Base-by-base conservation (phyloP, 2,329 filamentous ascomycete genomes). In the Clathrospora elynae region DNA sequence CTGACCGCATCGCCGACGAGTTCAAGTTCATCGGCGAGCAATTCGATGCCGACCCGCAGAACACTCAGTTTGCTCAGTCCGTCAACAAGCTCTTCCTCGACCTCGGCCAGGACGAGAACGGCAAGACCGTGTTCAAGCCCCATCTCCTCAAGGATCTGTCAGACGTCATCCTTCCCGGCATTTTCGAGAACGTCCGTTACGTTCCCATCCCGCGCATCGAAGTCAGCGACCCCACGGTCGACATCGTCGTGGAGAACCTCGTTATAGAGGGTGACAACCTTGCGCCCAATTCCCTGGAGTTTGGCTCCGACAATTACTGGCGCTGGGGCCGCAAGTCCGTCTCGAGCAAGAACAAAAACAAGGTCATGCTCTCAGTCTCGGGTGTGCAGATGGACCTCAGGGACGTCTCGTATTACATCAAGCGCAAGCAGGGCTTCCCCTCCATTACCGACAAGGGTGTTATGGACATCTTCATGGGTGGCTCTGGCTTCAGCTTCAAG, bases 211-310 rank as follows among this genome's bases (percentile, higher is more conserved):
- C 93, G 14, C 87, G 93, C 42, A 96, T 99, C 48, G 93, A 99
- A 75, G 93, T 90, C 65, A 86, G 84, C 1, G 93, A 97, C 59
- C 79, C 81, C 2, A 83, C 86, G 78, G 78, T 95, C 36, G 93
- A 99, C 71, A 86, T 86, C 34, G 82, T 97, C 34, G 82, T 99
- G 30, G 93, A 99, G 76, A 99, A 99, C 71, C 77, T 99, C 8
- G 87, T 96, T 31, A 81, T 99, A 37, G 93, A 99, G 75, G 91
- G 89, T 55, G 91, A 97, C 77, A 99, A 99, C 74, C 84, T 99
- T 59, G 90, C 91, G 74, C 93, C 93, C 52, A 99, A 99, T 61
- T 80, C 92, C 4, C 72, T 95, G 25, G 92, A 99, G 71, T 80
- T 97, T 49, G 82, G 85, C 46, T 93, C 84, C 66, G 91, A 97